Percentiles rank a stretch among this genome's conserved stretches.
Evolutionary conservation across 2,329 filamentous ascomycete species (phyloP).

Genomic region (Arachnomyces sp.): DNA sequence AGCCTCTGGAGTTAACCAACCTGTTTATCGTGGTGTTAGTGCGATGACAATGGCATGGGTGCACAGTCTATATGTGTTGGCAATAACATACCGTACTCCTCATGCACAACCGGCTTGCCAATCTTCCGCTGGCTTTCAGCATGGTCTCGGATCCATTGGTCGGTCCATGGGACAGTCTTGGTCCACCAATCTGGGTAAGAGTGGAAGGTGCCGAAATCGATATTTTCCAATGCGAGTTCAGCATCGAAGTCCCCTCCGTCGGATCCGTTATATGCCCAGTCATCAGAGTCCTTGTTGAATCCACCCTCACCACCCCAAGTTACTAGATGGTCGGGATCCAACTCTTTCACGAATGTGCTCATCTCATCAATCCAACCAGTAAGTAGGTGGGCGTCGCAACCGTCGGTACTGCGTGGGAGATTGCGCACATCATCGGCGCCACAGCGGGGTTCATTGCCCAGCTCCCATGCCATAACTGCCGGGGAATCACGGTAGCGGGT

Average conservation of each 20-base stretch:
- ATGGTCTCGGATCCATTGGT: slow-evolving; percentile 49
- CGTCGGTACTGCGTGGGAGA: slow-evolving; percentile 1
- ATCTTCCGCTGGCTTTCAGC: slow-evolving; percentile 34
- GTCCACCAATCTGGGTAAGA: slow-evolving; percentile 50
- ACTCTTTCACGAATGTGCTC: slow-evolving; percentile 45
- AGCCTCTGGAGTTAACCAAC: slow-evolving; percentile 45
- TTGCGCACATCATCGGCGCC: slow-evolving; percentile 6
- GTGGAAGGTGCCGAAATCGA: slow-evolving; percentile 51
- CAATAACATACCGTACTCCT: slow-evolving; percentile 38
- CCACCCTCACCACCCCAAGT: slow-evolving; percentile 46
- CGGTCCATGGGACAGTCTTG: slow-evolving; percentile 45
- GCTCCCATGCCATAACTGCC: slow-evolving; percentile 48
- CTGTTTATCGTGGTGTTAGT: background rate
- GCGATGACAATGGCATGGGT: background rate
- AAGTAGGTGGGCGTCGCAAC: slow-evolving; percentile 30
- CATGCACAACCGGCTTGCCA: slow-evolving; percentile 48
- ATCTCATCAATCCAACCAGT: slow-evolving; percentile 47
- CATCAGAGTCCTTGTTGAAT: slow-evolving; percentile 26
- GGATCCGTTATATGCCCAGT: slow-evolving; percentile 32
- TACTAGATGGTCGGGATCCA: slow-evolving; percentile 47
- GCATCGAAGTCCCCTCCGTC: slow-evolving; percentile 49
- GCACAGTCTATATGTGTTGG: too few relatives aligned
- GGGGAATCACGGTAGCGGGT: slow-evolving; percentile 40
- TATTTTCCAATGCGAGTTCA: slow-evolving; percentile 39
- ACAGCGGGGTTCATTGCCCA: slow-evolving; percentile 41